A percentile compares a stretch with the other conserved stretches of the same genome.
Conservation (phyloP, 139 green algal species). For the Tetradesmus obliquus region DNA sequence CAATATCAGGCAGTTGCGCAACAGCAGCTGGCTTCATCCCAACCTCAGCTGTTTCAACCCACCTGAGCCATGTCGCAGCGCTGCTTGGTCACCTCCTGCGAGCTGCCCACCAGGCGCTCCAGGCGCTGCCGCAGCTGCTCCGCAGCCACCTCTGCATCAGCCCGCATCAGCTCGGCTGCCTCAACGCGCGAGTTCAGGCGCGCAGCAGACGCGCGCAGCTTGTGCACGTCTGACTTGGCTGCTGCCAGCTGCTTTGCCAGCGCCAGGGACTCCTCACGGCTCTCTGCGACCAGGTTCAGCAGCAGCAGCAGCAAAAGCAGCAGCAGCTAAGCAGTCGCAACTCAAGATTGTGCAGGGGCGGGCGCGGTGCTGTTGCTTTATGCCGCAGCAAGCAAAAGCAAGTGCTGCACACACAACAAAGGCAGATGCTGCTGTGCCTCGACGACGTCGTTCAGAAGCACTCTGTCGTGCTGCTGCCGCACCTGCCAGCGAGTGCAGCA, state of each 20-base stretch:
- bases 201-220: neutral
- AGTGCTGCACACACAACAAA: no score
- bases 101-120: conserved; percentile 33
- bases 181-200: conserved; percentile 2
- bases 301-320: neutral
- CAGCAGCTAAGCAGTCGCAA: no score
- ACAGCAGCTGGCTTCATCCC: no score
- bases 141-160: conserved; percentile 43
- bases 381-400: no score
- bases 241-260: conserved; percentile 48
- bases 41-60: neutral
- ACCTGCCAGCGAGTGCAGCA: conserved; percentile 46
- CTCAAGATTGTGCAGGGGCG: no score
- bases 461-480: neutral
- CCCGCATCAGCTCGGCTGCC: conserved; percentile 31
- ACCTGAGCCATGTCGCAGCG: conserved; percentile 29
- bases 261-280: conserved; percentile 38
- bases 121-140: conserved; percentile 47
- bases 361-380: no score
- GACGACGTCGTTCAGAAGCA: no score
- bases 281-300: conserved; percentile 14
- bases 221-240: conserved; percentile 24
- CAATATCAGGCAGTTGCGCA: no score
- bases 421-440: no score
- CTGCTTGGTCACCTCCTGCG: conserved; percentile 10